Conservation (phyloP, 805 yeast species). For the Candida boidinii region DNA sequence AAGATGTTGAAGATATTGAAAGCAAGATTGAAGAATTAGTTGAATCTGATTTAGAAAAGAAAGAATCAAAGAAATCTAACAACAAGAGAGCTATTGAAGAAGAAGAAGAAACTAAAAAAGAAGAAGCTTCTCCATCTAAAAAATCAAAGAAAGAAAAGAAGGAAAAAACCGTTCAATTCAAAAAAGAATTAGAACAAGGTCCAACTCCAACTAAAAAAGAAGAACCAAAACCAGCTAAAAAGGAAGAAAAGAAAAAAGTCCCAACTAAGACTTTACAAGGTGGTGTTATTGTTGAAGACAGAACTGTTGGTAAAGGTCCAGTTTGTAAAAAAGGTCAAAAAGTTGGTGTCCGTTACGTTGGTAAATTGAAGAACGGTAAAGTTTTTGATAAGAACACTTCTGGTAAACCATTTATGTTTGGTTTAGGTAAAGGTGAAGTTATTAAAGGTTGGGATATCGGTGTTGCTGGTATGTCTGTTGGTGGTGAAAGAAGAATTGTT, state of each 20-base stretch:
- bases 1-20: slow-evolving; percentile 63
- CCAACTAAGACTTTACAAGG: slow-evolving; percentile 80
- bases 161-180: slow-evolving; percentile 77
- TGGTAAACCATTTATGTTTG: slow-evolving; percentile 92
- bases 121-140: slow-evolving; percentile 8
- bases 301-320: slow-evolving; percentile 81
- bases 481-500: slow-evolving; percentile 96
- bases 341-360: slow-evolving; percentile 96
- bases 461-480: slow-evolving; percentile 96
- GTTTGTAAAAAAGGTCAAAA: slow-evolving; percentile 80
- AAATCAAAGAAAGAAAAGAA: slow-evolving; percentile 27
- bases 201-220: slow-evolving; percentile 46
- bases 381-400: slow-evolving; percentile 94
- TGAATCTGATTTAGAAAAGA: slow-evolving; percentile 47
- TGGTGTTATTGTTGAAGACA: slow-evolving; percentile 90
- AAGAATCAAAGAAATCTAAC: slow-evolving; percentile 24
- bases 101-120: slow-evolving; percentile 21
- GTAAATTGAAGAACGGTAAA: slow-evolving; percentile 94
- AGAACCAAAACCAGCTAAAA: slow-evolving; percentile 16
- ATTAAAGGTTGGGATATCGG: slow-evolving; percentile 99
- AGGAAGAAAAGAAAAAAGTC: slow-evolving; percentile 42
- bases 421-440: slow-evolving; percentile 94
- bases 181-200: slow-evolving; percentile 88
- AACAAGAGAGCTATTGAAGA: slow-evolving; percentile 24
- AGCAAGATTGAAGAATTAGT: slow-evolving; percentile 67